phyloP scores from a whole-genome alignment of 139 green algal genomes.

The Tetradesmus obliquus region DNA sequence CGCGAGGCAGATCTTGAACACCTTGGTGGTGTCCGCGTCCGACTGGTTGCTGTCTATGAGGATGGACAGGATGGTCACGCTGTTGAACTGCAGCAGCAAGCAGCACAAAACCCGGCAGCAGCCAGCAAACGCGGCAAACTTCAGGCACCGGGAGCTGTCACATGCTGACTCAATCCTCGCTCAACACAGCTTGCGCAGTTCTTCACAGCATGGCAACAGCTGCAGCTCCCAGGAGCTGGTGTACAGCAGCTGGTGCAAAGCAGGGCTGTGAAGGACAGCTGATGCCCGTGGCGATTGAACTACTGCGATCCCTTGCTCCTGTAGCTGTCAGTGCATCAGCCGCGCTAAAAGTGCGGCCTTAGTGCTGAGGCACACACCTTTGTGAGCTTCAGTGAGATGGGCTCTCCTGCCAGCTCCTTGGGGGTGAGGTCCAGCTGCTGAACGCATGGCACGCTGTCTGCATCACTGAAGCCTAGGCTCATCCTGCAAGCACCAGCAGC shows the following conservation, averaged over 20 bases:
- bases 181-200: not conserved
- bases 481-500: not conserved
- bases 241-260: not conserved
- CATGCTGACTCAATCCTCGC: not conserved
- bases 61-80: constrained; percentile 73
- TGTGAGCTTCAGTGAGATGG: constrained; percentile 78
- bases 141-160: not conserved
- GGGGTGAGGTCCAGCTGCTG: constrained; percentile 77
- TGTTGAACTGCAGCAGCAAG: constrained; percentile 70
- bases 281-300: not conserved
- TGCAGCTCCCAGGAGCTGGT: not conserved
- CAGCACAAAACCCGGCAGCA: not conserved
- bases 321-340: not conserved
- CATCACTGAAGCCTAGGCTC: constrained; percentile 64
- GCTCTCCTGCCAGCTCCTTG: constrained; percentile 63
- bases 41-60: constrained; percentile 80
- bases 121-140: not conserved
- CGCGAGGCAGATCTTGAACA: constrained; percentile 76
- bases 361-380: constrained; percentile 78
- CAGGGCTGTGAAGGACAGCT: not conserved
- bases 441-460: constrained; percentile 51
- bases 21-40: constrained; percentile 74
- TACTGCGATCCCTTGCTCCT: not conserved
- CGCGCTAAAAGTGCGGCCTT: too few relatives aligned
- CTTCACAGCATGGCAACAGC: not conserved